A percentile compares a stretch with the other conserved stretches of the same genome.
Evolutionary conservation across 345 rosid genomes (phyloP).

Genomic region (Populus ilicifolia): DNA sequence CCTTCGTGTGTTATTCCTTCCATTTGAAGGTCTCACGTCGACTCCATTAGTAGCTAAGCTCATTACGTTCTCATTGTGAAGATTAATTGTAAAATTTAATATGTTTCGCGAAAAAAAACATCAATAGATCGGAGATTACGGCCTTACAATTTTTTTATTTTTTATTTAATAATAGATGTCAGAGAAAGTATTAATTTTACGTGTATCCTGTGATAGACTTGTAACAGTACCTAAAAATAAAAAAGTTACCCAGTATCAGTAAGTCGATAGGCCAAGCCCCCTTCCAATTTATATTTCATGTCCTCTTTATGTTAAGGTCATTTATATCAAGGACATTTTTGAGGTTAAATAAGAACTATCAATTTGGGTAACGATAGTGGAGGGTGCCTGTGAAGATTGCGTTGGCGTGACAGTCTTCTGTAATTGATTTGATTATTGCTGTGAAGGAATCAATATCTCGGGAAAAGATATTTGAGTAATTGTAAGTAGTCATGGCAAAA

Average conservation of each 20-base stretch:
- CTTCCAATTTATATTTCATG: not conserved
- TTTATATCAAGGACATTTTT: not conserved
- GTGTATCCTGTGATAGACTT: not conserved
- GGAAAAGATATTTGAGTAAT: constrained; percentile 26
- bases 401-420: not conserved
- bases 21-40: not conserved
- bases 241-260: not conserved
- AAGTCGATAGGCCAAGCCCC: not conserved
- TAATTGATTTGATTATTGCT: constrained; percentile 33
- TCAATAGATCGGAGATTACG: not conserved
- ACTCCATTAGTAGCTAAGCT: not conserved
- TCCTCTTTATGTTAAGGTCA: not conserved
- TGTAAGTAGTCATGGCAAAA: constrained; percentile 18
- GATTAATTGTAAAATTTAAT: not conserved
- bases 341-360: not conserved
- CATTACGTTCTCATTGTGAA: not conserved
- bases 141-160: not conserved
- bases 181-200: not conserved
- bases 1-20: not conserved
- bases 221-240: not conserved
- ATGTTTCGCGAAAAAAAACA: too few relatives aligned
- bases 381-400: not conserved
- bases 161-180: not conserved
- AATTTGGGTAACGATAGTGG: not conserved
- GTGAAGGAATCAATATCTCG: constrained; percentile 30